These are phyloP conservation scores for Trebouxia gelatinosa DNA, from an alignment of 163 green algal genomes.

Conservation along the genomic window DNA sequence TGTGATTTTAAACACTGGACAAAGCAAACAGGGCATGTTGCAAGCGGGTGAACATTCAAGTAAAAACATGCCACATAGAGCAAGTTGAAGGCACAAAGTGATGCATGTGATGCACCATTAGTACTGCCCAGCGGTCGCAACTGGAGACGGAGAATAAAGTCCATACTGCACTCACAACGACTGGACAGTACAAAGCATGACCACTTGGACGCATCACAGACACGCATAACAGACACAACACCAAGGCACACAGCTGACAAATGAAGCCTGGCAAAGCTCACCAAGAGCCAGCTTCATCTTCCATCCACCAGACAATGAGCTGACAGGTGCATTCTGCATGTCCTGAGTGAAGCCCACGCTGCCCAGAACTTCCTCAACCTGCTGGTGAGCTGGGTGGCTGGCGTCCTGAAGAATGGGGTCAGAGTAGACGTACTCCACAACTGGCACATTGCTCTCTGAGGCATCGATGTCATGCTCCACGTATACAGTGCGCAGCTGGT, in stretches of 20 bases:
- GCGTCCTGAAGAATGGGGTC: constrained; percentile 47
- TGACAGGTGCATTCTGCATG: constrained; percentile 59
- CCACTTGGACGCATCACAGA: background rate
- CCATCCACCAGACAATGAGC: constrained; percentile 71
- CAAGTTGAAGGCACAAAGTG: too few species aligned
- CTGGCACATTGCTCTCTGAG: constrained; percentile 67
- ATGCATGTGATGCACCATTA: too few species aligned
- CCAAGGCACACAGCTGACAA: background rate
- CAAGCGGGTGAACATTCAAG: too few species aligned
- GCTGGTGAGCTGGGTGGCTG: constrained; percentile 41
- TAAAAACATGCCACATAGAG: too few species aligned
- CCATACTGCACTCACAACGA: background rate
- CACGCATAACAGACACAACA: background rate
- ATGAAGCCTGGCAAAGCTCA: too few species aligned
- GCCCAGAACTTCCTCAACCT: constrained; percentile 64
- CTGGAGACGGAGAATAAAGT: too few species aligned
- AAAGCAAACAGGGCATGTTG: too few species aligned
- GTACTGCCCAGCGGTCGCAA: too few species aligned
- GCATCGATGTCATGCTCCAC: constrained; percentile 82
- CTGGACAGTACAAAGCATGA: background rate
- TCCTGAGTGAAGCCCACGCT: constrained; percentile 83
- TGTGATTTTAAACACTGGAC: too few species aligned
- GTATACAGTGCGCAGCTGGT: constrained; percentile 51
- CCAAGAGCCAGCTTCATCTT: constrained; percentile 77
- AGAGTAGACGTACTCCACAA: constrained; percentile 74